Evolutionary conservation across 2,329 filamentous ascomycete genomes (phyloP).

Genomic region (Oidium heveae): DNA sequence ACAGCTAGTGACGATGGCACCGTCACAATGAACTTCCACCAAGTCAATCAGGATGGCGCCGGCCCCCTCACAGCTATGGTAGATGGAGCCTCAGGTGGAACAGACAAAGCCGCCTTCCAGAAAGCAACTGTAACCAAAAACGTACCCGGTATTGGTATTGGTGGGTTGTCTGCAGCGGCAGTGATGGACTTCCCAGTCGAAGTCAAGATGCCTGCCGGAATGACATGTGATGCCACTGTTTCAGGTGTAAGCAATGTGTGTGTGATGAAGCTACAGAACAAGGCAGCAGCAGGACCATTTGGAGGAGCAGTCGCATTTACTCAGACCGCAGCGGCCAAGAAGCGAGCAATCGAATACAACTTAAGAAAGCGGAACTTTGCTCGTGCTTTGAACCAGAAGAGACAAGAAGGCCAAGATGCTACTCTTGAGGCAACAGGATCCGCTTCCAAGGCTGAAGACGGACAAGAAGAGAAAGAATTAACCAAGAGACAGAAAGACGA

Average conservation of each 20-base stretch:
- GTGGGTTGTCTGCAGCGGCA: constrained; percentile 14
- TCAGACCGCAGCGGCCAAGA: constrained; percentile 26
- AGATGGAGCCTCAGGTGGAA: no score
- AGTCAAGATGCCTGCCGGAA: constrained; percentile 19
- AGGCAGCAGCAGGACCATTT: constrained; percentile 33
- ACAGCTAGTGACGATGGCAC: constrained; percentile 22
- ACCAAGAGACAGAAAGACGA: no score
- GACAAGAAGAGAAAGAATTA: no score
- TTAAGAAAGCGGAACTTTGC: no score
- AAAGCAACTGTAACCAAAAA: constrained; percentile 29
- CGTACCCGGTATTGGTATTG: constrained; percentile 18
- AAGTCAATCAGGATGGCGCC: no score
- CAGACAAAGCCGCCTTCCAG: no score
- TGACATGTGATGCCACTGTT: constrained; percentile 29
- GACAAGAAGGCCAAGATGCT: no score
- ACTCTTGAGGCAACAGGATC: no score
- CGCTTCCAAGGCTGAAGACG: no score
- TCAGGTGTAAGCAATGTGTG: constrained; percentile 23
- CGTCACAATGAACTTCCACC: constrained; percentile 9
- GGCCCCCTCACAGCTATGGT: no score
- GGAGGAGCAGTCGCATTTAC: constrained; percentile 39
- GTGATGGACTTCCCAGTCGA: constrained; percentile 19
- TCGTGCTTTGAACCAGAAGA: no score
- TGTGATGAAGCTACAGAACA: constrained; percentile 28
- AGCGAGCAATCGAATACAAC: constrained; percentile 16